These are phyloP conservation scores for Linum usitatissimum DNA, from an alignment of 345 rosid genomes.

Conservation along the genomic window DNA sequence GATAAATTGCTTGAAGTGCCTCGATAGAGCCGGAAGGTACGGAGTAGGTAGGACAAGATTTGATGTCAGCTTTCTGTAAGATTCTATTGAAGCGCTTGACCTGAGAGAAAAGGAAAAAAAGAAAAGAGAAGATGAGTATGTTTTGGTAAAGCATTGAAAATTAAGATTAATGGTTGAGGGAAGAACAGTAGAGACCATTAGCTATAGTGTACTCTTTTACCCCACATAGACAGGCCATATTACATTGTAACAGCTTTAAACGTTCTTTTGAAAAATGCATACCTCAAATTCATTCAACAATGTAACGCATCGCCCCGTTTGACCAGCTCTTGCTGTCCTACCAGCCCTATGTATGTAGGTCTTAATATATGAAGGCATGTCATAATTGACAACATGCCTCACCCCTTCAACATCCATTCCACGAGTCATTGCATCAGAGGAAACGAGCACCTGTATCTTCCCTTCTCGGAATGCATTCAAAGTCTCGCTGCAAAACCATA, in stretches of 20 bases:
- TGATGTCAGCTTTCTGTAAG: constrained; percentile 56
- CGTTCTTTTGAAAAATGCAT: not conserved
- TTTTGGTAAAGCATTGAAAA: not conserved
- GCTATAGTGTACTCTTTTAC: not conserved
- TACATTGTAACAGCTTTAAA: not conserved
- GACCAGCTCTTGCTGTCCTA: constrained; percentile 93
- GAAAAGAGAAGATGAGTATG: not conserved
- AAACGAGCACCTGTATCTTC: constrained; percentile 76
- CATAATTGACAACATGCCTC: constrained; percentile 74
- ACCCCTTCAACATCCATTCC: constrained; percentile 97
- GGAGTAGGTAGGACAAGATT: constrained; percentile 44
- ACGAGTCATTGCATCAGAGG: constrained; percentile 92
- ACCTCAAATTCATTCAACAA: constrained; percentile 66
- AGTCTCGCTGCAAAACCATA: constrained; percentile 61
- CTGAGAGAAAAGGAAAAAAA: constrained; percentile 32
- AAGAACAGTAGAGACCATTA: not conserved
- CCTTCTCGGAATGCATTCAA: constrained; percentile 72
- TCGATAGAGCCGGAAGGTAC: constrained; percentile 42
- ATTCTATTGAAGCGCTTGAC: constrained; percentile 64
- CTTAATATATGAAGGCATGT: constrained; percentile 68
- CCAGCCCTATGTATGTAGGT: constrained; percentile 94
- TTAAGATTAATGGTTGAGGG: not conserved
- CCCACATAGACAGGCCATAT: not conserved
- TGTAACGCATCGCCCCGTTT: constrained; percentile 77
- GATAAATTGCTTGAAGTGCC: constrained; percentile 33